Conservation (phyloP, 352 stramenopile genomes). For the Phytophthora europaea region DNA sequence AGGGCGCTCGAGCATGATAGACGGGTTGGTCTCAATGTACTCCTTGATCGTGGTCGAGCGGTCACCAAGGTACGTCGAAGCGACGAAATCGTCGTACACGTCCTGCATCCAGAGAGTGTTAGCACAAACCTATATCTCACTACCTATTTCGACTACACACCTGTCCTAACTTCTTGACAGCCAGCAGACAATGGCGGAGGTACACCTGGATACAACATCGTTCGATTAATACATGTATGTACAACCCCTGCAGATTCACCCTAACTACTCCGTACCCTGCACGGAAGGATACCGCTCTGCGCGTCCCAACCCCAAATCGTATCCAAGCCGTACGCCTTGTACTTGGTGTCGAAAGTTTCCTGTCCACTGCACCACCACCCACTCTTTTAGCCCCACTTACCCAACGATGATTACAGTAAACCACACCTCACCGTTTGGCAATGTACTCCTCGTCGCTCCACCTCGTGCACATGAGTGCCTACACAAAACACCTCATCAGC, state of each 20-base stretch:
- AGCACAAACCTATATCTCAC: not conserved
- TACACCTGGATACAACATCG: slow-evolving; percentile 67
- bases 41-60: slow-evolving; percentile 86
- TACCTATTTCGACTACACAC: slow-evolving; percentile 18
- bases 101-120: slow-evolving; percentile 32
- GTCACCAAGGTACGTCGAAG: slow-evolving; percentile 93
- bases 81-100: slow-evolving; percentile 85
- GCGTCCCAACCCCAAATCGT: slow-evolving; percentile 93
- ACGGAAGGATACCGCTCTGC: slow-evolving; percentile 90
- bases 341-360: slow-evolving; percentile 85
- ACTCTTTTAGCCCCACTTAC: not conserved
- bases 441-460: slow-evolving; percentile 93
- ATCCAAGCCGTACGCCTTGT: slow-evolving; percentile 85
- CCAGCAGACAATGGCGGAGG: slow-evolving; percentile 94
- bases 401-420: not conserved
- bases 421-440: slow-evolving; percentile 34
- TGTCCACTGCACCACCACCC: slow-evolving; percentile 62
- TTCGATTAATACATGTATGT: not conserved
- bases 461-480: slow-evolving; percentile 89
- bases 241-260: too few relatives aligned
- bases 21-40: slow-evolving; percentile 84
- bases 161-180: slow-evolving; percentile 82
- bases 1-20: slow-evolving; percentile 86
- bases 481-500: not conserved
- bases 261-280: slow-evolving; percentile 52